Percentiles rank a stretch among this genome's conserved stretches.
Evolutionary conservation across 768 basidiomycete genomes (phyloP).

Genomic region (Sutorius australiensis): DNA sequence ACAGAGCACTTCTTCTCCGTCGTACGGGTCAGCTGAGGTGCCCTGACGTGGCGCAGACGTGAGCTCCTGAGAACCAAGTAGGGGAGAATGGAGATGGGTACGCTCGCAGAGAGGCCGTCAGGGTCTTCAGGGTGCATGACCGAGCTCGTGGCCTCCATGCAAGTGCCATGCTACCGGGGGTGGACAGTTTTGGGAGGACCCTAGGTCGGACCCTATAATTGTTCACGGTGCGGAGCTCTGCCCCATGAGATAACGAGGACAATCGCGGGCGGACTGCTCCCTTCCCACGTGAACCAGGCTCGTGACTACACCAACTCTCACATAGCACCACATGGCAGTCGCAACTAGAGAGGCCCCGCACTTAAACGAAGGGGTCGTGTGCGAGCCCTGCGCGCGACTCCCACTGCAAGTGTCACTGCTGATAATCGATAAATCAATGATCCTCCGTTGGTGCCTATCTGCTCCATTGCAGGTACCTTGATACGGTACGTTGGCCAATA

Average conservation of each 20-base stretch:
- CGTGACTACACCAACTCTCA: neutral
- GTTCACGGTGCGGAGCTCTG: neutral
- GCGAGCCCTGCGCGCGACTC: neutral
- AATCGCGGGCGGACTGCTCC: neutral
- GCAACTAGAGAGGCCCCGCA: neutral
- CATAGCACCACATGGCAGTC: slow-evolving; percentile 5
- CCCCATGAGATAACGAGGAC: neutral
- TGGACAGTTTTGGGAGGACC: slow-evolving; percentile 5
- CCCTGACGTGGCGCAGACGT: neutral
- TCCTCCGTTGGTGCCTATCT: neutral
- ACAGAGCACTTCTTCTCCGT: slow-evolving; percentile 1
- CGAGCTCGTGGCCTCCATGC: slow-evolving; percentile 20
- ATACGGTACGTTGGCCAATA: neutral
- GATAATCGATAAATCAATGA: neutral
- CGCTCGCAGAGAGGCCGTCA: neutral
- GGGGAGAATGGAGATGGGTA: neutral
- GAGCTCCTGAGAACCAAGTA: neutral
- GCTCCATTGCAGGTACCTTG: neutral
- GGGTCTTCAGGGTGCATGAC: slow-evolving; percentile 12
- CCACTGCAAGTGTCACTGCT: neutral
- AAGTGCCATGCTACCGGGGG: slow-evolving; percentile 18
- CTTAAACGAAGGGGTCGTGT: neutral
- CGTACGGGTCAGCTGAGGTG: neutral
- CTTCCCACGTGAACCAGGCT: slow-evolving; percentile 7
- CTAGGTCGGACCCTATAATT: slow-evolving; percentile 2